Conservation (phyloP, 2,329 filamentous ascomycete genomes). For the Chaetomiaceae sp. region DNA sequence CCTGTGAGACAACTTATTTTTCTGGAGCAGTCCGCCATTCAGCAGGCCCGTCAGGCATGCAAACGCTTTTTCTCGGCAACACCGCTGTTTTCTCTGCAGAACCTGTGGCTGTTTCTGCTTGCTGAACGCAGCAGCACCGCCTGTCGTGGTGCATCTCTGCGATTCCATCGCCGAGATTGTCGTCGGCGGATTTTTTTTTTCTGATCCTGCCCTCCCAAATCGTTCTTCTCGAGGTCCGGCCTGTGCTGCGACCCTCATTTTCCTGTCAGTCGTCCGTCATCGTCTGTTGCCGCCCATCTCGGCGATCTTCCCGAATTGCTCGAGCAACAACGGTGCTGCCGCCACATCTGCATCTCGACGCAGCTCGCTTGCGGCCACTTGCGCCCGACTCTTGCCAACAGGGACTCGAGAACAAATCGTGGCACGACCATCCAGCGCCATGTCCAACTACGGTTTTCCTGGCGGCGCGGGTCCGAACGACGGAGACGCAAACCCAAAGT, state of each 20-base stretch:
- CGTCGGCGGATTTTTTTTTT: background rate
- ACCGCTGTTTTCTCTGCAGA: constrained; percentile 7
- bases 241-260: background rate
- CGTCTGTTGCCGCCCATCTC: background rate
- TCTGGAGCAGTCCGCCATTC: background rate
- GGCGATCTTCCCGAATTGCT: background rate
- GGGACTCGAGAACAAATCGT: background rate
- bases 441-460: constrained; percentile 26
- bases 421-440: constrained; percentile 10
- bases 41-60: constrained; percentile 1
- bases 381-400: background rate
- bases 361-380: background rate
- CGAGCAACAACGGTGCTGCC: background rate
- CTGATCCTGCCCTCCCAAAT: no score
- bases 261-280: constrained; percentile 17
- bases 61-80: constrained; percentile 5
- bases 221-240: background rate
- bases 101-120: constrained; percentile 1
- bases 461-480: constrained; percentile 21
- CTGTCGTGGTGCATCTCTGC: background rate
- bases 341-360: no score
- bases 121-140: constrained; percentile 6
- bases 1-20: constrained; percentile 12
- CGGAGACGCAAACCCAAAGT: constrained; percentile 31
- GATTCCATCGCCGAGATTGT: no score